These are phyloP conservation scores for Colletotrichum horii DNA, from an alignment of 2,329 filamentous ascomycete genomes.

Conservation along the genomic window DNA sequence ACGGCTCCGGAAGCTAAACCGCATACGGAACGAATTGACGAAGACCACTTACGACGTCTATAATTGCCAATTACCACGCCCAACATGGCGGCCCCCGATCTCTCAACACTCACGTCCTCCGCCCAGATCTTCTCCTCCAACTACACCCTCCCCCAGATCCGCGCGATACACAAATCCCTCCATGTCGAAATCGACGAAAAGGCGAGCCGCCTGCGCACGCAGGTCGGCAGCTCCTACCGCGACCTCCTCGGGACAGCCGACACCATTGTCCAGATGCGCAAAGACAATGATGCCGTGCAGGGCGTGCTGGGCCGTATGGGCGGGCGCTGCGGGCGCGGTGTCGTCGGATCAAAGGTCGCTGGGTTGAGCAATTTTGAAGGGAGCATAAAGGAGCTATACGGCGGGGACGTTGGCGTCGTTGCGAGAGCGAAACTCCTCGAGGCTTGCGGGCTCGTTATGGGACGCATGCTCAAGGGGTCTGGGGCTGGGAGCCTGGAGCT, in stretches of 20 bases:
- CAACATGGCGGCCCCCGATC: slow-evolving; percentile 43
- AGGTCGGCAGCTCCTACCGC: slow-evolving; percentile 76
- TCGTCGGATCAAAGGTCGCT: slow-evolving; percentile 69
- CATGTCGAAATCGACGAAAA: slow-evolving; percentile 67
- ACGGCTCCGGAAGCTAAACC: not conserved
- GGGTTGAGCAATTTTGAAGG: slow-evolving; percentile 57
- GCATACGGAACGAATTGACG: not conserved
- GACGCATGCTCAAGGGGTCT: slow-evolving; percentile 51
- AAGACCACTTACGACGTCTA: not conserved
- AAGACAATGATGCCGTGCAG: slow-evolving; percentile 78
- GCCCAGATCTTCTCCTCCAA: slow-evolving; percentile 59
- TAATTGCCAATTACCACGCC: not conserved
- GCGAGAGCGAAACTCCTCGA: slow-evolving; percentile 57
- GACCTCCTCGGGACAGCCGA: slow-evolving; percentile 91
- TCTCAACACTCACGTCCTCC: slow-evolving; percentile 53
- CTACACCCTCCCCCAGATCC: slow-evolving; percentile 68
- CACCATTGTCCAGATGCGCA: slow-evolving; percentile 89
- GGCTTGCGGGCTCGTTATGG: slow-evolving; percentile 54
- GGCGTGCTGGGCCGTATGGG: slow-evolving; percentile 74
- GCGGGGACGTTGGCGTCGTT: slow-evolving; percentile 22
- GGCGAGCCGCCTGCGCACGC: slow-evolving; percentile 64
- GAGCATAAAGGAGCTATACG: slow-evolving; percentile 7
- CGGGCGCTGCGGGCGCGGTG: slow-evolving; percentile 74
- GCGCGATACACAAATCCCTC: slow-evolving; percentile 65
- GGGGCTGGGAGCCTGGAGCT: slow-evolving; percentile 28